A percentile compares a stretch with the other conserved stretches of the same genome.
These are phyloP conservation scores for Lagerstroemia speciosa DNA, from an alignment of 345 rosid species.

Conservation along the genomic window DNA sequence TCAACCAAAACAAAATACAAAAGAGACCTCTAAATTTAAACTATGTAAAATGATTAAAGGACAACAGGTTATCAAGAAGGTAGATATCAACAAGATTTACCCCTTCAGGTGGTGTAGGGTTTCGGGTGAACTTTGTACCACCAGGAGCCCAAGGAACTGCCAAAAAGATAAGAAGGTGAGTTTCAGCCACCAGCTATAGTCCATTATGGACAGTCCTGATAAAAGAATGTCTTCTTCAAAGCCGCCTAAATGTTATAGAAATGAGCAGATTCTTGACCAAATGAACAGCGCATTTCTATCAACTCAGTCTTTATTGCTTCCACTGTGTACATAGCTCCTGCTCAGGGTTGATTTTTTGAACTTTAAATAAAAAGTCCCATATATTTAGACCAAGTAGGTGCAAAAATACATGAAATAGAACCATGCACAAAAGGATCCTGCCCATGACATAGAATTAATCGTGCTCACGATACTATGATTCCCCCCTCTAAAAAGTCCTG, in stretches of 20 bases:
- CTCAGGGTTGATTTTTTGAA: too few relatives aligned
- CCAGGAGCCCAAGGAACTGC: conserved; percentile 99
- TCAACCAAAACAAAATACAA: background rate
- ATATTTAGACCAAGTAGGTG: too few relatives aligned
- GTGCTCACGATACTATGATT: too few relatives aligned
- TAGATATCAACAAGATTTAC: conserved; percentile 30
- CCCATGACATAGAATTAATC: too few relatives aligned
- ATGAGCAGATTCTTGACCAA: background rate
- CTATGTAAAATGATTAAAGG: background rate
- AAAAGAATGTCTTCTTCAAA: background rate
- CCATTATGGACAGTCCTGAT: background rate
- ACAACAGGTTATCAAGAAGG: background rate
- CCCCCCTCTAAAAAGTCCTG: too few relatives aligned
- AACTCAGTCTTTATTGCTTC: background rate
- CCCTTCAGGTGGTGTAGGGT: conserved; percentile 93
- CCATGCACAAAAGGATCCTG: too few relatives aligned
- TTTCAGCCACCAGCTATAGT: background rate
- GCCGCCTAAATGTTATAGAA: background rate
- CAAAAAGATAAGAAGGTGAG: conserved; percentile 17
- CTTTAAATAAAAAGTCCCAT: too few relatives aligned
- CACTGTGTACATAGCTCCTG: background rate
- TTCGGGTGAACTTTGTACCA: conserved; percentile 85
- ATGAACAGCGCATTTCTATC: background rate
- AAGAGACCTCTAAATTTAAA: background rate
- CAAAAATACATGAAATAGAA: too few relatives aligned